Conservation (phyloP, 306 rosid genomes). For the Calophaca sinica region DNA sequence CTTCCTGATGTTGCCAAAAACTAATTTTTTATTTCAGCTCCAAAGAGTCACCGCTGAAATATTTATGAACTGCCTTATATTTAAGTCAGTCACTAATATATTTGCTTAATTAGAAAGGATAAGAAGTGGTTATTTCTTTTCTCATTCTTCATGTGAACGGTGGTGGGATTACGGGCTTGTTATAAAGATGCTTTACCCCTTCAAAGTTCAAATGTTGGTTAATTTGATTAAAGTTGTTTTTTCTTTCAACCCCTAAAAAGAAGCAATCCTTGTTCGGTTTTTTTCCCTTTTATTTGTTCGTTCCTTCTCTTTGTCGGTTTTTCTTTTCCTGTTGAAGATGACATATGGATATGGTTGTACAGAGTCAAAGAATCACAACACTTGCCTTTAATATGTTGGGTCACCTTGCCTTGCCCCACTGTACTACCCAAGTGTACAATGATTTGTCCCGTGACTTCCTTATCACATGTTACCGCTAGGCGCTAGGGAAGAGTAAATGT, state of each 20-base stretch:
- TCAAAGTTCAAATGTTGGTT: neutral
- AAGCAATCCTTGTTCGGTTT: slow-evolving; percentile 5
- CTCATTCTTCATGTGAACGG: slow-evolving; percentile 4
- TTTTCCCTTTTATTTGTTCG: slow-evolving; percentile 13
- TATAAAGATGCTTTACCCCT: slow-evolving; percentile 7
- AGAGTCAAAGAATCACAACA: slow-evolving; percentile 24
- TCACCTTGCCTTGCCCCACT: neutral
- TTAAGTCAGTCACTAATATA: neutral
- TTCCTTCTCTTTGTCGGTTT: slow-evolving; percentile 9
- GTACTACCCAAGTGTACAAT: slow-evolving; percentile 1
- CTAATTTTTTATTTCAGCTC: neutral
- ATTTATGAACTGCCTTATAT: slow-evolving; percentile 9
- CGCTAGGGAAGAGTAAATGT: neutral
- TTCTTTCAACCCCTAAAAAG: slow-evolving; percentile 16
- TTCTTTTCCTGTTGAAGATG: slow-evolving; percentile 3
- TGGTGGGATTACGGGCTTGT: neutral
- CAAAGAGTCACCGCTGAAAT: slow-evolving; percentile 25
- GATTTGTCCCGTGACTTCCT: slow-evolving; percentile 16
- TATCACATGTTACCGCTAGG: slow-evolving; percentile 15
- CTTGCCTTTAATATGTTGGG: slow-evolving; percentile 30
- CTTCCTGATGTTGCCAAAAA: no score
- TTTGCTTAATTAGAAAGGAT: neutral
- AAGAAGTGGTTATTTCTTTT: neutral
- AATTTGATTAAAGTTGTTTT: slow-evolving; percentile 7
- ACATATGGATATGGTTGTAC: neutral